phyloP scores from a whole-genome alignment of 257 asterid species.

The Hygrophila difformis region DNA sequence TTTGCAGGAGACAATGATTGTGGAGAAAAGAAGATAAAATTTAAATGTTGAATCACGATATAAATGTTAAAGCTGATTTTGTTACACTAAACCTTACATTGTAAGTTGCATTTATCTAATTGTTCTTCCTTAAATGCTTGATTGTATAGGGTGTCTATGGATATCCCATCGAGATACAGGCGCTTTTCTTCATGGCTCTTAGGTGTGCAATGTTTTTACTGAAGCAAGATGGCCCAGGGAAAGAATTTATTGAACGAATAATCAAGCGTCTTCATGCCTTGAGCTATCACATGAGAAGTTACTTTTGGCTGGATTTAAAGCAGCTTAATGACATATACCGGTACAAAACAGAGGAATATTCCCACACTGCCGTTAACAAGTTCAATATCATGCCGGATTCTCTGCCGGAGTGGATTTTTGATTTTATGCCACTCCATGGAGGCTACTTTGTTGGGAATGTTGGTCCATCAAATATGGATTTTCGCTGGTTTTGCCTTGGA shows the following conservation, averaged over 20 bases:
- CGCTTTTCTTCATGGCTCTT: conserved; percentile 64
- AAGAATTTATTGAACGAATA: conserved; percentile 50
- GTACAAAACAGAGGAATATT: conserved; percentile 63
- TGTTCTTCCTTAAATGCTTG: conserved; percentile 4
- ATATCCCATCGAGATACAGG: conserved; percentile 64
- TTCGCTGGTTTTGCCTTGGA: conserved; percentile 70
- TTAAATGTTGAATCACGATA: no score
- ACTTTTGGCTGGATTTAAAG: conserved; percentile 65
- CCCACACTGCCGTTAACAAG: conserved; percentile 74
- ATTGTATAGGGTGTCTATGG: conserved; percentile 56
- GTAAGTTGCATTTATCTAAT: background rate
- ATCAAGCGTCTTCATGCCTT: conserved; percentile 56
- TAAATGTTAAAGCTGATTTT: no score
- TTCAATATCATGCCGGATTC: conserved; percentile 68
- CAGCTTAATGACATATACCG: conserved; percentile 60
- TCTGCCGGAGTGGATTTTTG: conserved; percentile 69
- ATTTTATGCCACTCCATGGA: conserved; percentile 58
- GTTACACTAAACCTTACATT: no score
- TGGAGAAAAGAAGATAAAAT: no score
- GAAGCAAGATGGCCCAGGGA: conserved; percentile 50
- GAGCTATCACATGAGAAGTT: conserved; percentile 67
- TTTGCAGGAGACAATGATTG: no score
- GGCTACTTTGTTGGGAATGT: conserved; percentile 66
- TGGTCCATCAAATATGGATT: conserved; percentile 63
- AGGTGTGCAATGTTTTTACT: conserved; percentile 56